Evolutionary conservation across 2,329 filamentous ascomycete genomes (phyloP), one percentile per base, ranked within the genome.

Genomic region (Phaeosphaeriaceae sp.): DNA sequence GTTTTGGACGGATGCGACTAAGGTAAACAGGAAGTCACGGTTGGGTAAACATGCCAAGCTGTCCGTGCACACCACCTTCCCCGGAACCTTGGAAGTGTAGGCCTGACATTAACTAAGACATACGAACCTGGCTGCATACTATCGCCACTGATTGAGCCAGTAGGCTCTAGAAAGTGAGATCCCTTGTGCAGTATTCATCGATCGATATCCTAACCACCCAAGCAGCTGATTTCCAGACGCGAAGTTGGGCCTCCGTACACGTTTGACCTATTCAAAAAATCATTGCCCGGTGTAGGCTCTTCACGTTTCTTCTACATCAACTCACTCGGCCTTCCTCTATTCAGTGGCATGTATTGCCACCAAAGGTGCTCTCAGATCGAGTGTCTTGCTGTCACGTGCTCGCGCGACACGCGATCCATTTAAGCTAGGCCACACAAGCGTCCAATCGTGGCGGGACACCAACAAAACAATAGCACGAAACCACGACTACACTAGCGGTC

Each of bases 11-110:
- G 24, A 51, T 51, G 30, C 42, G 32, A n/a, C 4, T n/a, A 47
- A 57, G 26, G 63, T 66, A 66, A 64, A 66, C 63, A 66, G 47
- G 13, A 47, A 46, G 8, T 26, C 49, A 40, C 54, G 54, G 9
- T 17, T 42, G 30, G n/a, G 53, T 55, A 55, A 55, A 55, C 53
- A 55, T 42, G 52, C 43, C 43, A 49, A 44, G 43, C 28, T 9
- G 53, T 49, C 46, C 21, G 44, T 49, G 46, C 53, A 43, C 21
- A 49, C 23, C 19, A 19, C 47, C 3, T 24, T 49, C 47, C 6
- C 17, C 35, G 15, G 35, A 40, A 35, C 3, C 35, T 6, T 17
- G 17, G 47, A 23, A n/a, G 24, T 19, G 24, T 28, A 23, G 11
- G 30, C 47, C 19, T 8, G 22, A 23, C 5, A 9, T 23, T 5